Conservation (phyloP, 2,329 filamentous ascomycete species). For the Trichoderma lentiforme region DNA sequence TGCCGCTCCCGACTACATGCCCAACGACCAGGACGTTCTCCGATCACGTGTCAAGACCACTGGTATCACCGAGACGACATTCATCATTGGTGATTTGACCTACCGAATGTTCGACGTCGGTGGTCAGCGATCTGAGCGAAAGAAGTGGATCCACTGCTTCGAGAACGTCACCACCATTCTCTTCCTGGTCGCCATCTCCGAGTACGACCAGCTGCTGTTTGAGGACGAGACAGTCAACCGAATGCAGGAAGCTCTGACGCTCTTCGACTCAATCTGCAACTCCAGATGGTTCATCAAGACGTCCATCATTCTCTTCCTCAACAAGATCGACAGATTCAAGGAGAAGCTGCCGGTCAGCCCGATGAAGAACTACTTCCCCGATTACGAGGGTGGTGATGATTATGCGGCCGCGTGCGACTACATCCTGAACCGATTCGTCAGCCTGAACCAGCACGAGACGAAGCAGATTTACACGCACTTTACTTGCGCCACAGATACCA, state of each 20-base stretch:
- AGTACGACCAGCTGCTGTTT: conserved; percentile 94
- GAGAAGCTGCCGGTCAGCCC: conserved; percentile 78
- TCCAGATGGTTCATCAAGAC: conserved; percentile 89
- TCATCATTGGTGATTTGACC: conserved; percentile 90
- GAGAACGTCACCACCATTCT: conserved; percentile 97
- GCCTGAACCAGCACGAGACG: conserved; percentile 96
- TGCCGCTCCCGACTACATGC: conserved; percentile 85
- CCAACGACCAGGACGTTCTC: conserved; percentile 91
- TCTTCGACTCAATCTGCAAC: conserved; percentile 86
- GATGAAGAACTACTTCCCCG: conserved; percentile 87
- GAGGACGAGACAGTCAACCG: conserved; percentile 95
- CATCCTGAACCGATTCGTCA: conserved; percentile 97
- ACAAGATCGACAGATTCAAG: conserved; percentile 89
- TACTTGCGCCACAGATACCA: conserved; percentile 97
- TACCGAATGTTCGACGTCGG: conserved; percentile 98
- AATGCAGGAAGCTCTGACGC: conserved; percentile 84
- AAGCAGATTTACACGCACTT: conserved; percentile 99
- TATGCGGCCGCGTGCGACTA: conserved; percentile 97
- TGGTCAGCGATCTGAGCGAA: conserved; percentile 91
- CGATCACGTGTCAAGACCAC: conserved; percentile 97
- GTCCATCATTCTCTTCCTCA: conserved; percentile 83
- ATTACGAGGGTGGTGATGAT: conserved; percentile 92
- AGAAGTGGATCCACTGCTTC: conserved; percentile 99
- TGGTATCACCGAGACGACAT: conserved; percentile 94
- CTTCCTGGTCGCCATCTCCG: conserved; percentile 93